Base-by-base conservation (phyloP, 345 rosid species). In the Odontarrhena argentea region DNA sequence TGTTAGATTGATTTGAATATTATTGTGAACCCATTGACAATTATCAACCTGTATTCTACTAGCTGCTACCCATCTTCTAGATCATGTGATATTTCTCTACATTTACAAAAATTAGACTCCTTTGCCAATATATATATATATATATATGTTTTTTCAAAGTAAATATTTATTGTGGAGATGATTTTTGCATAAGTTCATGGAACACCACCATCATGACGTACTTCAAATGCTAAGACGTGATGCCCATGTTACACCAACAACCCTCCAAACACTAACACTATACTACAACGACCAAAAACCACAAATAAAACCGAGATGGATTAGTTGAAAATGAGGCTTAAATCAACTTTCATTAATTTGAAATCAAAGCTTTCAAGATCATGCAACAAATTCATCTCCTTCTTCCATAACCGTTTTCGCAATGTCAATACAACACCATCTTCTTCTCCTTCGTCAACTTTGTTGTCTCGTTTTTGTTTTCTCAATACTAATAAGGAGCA, bases 361-460 rank as follows among this genome's bases (percentile, higher is more conserved):
- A 80, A 69, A 79, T 56, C 78, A 65, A 86, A 84, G 83, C 60
- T 88, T 79, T 60, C 84, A 59, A 80, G 14, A 2, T 82, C 82
- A 64, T 77, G 74, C 79, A 81, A 43, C 65, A 78, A 67, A 55
- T 73, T 84, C 40, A 6, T 76, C 49, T 24, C 44, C 13, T 7
- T 32, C 69, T 76, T 83, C 77, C 76, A 84, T 58, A 5, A 12
- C n/a, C 68, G 42, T 55, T 7, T 67, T 46, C 53, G 7, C 30
- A 48, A 63, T 41, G 59, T 37, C 26, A 77, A 57, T 47, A 22
- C 64, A n/a, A 26, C 65, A 49, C 76, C 63, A 50, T 6, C 81
- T 56, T 52, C 65, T 12, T 42, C 49, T 9, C 48, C 45, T 52
- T 25, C 41, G 11, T 25, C 37, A 8, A 11, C 37, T 7, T 18